Conservation (phyloP, 352 stramenopile species). For the Blastocystis sp. region DNA sequence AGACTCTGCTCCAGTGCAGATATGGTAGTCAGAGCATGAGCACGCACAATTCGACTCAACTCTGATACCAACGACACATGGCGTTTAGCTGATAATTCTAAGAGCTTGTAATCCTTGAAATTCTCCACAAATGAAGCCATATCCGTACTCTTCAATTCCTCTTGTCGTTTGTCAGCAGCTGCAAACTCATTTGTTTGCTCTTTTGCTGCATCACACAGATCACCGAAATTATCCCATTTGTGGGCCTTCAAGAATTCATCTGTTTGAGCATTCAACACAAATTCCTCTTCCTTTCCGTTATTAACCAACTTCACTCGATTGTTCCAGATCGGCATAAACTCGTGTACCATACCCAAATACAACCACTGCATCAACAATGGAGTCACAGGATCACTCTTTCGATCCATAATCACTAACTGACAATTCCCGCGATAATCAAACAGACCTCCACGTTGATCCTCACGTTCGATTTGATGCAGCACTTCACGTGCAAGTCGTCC, state of each 20-base stretch:
- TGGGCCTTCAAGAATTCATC: constrained; percentile 92
- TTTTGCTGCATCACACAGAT: constrained; percentile 87
- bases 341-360: constrained; percentile 91
- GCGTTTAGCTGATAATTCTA: constrained; percentile 92
- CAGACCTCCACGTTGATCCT: constrained; percentile 75
- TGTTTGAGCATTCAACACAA: constrained; percentile 85
- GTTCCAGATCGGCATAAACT: constrained; percentile 91
- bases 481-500: constrained; percentile 86
- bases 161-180: constrained; percentile 81
- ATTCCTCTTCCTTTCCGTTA: constrained; percentile 88
- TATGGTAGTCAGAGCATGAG: constrained; percentile 91
- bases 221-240: constrained; percentile 94
- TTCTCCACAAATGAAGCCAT: constrained; percentile 97
- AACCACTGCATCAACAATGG: constrained; percentile 92
- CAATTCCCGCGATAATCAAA: constrained; percentile 83
- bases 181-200: constrained; percentile 87
- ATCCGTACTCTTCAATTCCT: constrained; percentile 82
- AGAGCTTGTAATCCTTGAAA: constrained; percentile 86
- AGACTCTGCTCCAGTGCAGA: constrained; percentile 89
- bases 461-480: constrained; percentile 80
- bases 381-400: constrained; percentile 94
- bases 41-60: constrained; percentile 87
- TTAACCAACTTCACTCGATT: constrained; percentile 89
- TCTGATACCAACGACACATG: constrained; percentile 97
- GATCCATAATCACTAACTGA: constrained; percentile 87